Base-by-base conservation (phyloP, 1,284 basidiomycete species). In the Ceratobasidium sp. region DNA sequence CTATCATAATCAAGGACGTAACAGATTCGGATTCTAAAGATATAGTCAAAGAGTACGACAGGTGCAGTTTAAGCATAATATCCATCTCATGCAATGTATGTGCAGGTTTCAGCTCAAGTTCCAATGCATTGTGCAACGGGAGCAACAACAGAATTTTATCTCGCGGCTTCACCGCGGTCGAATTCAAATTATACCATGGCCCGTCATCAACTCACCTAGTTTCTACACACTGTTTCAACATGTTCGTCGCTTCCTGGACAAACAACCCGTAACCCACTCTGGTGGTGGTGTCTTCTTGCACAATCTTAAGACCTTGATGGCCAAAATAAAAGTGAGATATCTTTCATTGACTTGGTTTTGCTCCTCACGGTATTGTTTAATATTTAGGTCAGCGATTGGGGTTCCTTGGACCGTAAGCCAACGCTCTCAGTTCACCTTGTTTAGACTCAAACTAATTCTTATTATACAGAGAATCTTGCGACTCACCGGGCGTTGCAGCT, bases 1-100 rank as follows among this genome's bases (percentile, higher is more conserved):
- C 86, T 1, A 89, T 91, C 75, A 89, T 91, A 61, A 90, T 91
- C 81, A 91, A 90, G 88, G 90, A 91, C 74, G 90, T 91, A 3
- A 85, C 89, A 0, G 88, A 90, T 47, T 85, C 86, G 0, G 90
- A 90, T 80, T 87, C 86, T 77, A 81, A 80, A 0, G 89, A 90
- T 61, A 90, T 91, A n/a, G 85, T 85, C 3, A 83, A 83, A 80
- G 90, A 77, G 75, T 79, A 37, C n/a, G 65, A n/a, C 56, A 23
- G n/a, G 3, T 35, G 37, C 28, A 39, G n/a, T 39, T 54, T 77
- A 1, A 76, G 61, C 61, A 39, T 35, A 66, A n/a, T n/a, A n/a
- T n/a, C n/a, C n/a, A n/a, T n/a, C n/a, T n/a, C n/a, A n/a, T n/a
- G n/a, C n/a, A n/a, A 17, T 31, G 3, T 31, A 33, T 11, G 5